phyloP scores from a whole-genome alignment of 306 rosid genomes.

The Ziziphus jujuba region DNA sequence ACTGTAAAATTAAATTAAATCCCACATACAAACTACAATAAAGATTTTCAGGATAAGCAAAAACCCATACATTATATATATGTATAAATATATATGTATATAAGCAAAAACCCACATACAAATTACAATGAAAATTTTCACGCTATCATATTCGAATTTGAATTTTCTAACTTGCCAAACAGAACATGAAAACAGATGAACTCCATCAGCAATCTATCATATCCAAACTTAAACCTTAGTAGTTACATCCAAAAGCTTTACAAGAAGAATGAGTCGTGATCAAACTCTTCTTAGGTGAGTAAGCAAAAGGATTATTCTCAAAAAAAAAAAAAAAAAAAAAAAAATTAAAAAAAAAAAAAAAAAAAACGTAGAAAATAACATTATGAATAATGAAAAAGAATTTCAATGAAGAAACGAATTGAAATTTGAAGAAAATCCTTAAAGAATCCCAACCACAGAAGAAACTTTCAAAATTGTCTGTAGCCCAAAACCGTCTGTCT shows the following conservation, averaged over 20 bases:
- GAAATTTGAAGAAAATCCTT: background rate
- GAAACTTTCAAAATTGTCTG: conserved; percentile 44
- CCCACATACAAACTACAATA: too few species aligned
- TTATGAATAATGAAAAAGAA: background rate
- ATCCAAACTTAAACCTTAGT: background rate
- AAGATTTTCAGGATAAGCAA: too few species aligned
- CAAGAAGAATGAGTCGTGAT: conserved; percentile 2
- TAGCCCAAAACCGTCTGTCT: conserved; percentile 42
- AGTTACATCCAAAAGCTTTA: conserved; percentile 5
- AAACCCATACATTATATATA: too few species aligned
- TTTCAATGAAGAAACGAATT: background rate
- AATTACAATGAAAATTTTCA: too few species aligned
- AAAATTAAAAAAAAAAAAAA: background rate
- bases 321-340: background rate
- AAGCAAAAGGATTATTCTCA: background rate
- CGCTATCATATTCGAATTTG: too few species aligned
- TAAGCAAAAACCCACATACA: too few species aligned
- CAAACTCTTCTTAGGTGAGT: background rate
- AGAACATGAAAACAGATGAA: background rate
- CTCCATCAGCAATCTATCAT: background rate
- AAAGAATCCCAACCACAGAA: conserved; percentile 5
- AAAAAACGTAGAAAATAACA: too few species aligned
- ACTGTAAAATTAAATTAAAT: too few species aligned
- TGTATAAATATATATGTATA: too few species aligned
- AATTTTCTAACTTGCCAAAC: background rate